Conservation (phyloP, 2,329 filamentous ascomycete species). For the Aspergillus uvarum region DNA sequence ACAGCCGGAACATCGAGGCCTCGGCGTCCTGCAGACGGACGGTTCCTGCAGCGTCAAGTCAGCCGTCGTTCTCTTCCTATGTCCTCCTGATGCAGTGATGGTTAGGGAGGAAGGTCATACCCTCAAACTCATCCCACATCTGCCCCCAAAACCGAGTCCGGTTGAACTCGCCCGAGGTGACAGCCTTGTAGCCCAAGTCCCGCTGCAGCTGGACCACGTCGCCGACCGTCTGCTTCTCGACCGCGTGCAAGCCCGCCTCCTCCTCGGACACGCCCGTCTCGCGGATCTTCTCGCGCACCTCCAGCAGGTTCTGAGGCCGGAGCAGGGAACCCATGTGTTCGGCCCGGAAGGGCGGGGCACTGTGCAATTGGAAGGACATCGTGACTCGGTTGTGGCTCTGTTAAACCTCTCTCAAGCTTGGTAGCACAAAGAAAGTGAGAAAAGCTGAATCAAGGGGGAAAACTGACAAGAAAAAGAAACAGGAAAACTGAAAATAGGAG, state of each 20-base stretch:
- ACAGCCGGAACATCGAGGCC: conserved; percentile 29
- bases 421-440: too few relatives aligned
- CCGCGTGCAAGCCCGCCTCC: background rate
- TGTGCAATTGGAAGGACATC: background rate
- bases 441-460: background rate
- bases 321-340: conserved; percentile 4
- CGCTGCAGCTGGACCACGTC: conserved; percentile 2
- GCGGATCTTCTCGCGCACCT: conserved; percentile 3
- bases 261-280: background rate
- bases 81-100: background rate
- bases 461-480: background rate
- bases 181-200: conserved; percentile 1
- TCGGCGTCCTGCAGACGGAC: conserved; percentile 27
- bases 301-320: background rate
- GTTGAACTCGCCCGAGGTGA: conserved; percentile 4
- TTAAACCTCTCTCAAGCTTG: too few relatives aligned
- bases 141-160: conserved; percentile 5
- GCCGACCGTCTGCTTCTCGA: background rate
- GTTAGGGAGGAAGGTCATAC: background rate
- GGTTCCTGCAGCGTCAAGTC: conserved; percentile 14
- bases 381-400: background rate
- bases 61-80: background rate
- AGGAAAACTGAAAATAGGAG: background rate
- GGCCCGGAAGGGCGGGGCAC: conserved; percentile 4
- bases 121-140: conserved; percentile 8